phyloP scores from a whole-genome alignment of 441 rosid species.

The Metrosideros polymorpha region DNA sequence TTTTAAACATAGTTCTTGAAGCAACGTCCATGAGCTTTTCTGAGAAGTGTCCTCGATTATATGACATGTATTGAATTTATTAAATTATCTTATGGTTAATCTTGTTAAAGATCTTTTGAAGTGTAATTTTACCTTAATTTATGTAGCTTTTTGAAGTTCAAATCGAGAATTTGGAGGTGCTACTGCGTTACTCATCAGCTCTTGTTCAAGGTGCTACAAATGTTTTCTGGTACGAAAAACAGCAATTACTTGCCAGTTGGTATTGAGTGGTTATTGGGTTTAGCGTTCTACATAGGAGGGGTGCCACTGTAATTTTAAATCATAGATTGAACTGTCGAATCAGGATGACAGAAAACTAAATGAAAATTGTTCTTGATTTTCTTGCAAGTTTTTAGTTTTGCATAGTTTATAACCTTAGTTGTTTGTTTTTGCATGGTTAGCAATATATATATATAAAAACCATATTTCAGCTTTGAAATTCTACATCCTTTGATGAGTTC shows the following conservation, averaged over 20 bases:
- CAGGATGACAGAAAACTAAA: neutral
- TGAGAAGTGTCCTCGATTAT: neutral
- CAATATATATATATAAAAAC: too few species aligned
- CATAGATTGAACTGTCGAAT: neutral
- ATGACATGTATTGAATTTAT: neutral
- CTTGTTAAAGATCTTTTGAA: neutral
- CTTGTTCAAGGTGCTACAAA: slow-evolving; percentile 96
- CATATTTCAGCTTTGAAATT: neutral
- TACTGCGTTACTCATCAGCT: slow-evolving; percentile 89
- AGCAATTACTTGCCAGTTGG: neutral
- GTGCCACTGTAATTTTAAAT: neutral
- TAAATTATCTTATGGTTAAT: neutral
- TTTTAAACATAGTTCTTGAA: neutral
- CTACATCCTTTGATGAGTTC: neutral
- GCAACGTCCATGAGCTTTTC: neutral
- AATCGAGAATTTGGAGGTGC: slow-evolving; percentile 60
- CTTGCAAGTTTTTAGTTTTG: neutral
- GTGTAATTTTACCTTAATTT: neutral
- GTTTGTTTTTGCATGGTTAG: neutral
- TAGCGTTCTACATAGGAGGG: neutral
- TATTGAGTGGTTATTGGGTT: neutral
- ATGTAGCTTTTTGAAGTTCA: slow-evolving; percentile 84
- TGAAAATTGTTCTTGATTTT: neutral
- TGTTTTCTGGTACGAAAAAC: slow-evolving; percentile 77
- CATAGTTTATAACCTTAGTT: neutral